phyloP scores from a whole-genome alignment of 192 early-diverging fungal species.

The Pilobolus umbonatus region DNA sequence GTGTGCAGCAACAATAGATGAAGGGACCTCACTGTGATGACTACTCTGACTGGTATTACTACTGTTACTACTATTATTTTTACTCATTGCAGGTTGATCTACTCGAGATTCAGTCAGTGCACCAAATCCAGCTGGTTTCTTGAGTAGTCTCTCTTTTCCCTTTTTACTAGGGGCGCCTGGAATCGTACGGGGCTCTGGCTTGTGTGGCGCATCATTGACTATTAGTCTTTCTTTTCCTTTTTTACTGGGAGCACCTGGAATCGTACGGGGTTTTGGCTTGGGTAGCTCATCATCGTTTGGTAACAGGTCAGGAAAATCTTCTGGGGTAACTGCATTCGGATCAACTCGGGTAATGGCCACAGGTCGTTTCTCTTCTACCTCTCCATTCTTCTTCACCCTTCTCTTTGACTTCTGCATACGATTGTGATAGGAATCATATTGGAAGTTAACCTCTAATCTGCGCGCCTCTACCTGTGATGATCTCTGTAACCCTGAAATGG shows the following conservation, averaged over 20 bases:
- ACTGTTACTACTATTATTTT: not conserved
- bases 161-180: conserved; percentile 1
- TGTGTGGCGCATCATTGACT: too few species aligned
- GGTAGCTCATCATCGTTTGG: not conserved
- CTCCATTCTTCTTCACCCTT: not conserved
- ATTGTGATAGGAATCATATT: conserved; percentile 16
- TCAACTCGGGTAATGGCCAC: too few species aligned
- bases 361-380: not conserved
- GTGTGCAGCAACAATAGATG: conserved; percentile 19
- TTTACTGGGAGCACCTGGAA: not conserved
- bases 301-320: conserved; percentile 16
- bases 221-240: conserved; percentile 9
- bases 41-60: not conserved
- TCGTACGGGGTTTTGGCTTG: not conserved
- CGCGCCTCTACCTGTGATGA: conserved; percentile 30
- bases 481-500: conserved; percentile 27
- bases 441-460: conserved; percentile 27
- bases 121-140: conserved; percentile 12
- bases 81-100: not conserved
- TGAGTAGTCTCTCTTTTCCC: not conserved
- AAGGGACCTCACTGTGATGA: not conserved
- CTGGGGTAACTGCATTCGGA: too few species aligned
- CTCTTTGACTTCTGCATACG: conserved; percentile 1
- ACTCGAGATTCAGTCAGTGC: not conserved
- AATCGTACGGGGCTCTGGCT: not conserved